A percentile compares a stretch with the other conserved stretches of the same genome.
phyloP scores from a whole-genome alignment of 441 rosid genomes.

The Corymbia calophylla region DNA sequence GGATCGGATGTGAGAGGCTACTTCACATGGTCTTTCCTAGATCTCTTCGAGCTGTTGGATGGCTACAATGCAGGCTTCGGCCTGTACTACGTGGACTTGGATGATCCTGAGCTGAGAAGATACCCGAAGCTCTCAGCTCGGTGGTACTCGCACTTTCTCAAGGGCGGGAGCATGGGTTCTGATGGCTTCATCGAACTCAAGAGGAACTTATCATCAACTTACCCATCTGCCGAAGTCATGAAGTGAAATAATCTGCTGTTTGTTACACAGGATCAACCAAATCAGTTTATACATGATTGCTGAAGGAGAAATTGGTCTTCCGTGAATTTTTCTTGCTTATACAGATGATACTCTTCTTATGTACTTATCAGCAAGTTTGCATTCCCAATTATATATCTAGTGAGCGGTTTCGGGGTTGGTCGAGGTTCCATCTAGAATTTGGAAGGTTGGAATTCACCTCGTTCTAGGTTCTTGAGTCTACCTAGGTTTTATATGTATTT shows the following conservation, averaged over 20 bases:
- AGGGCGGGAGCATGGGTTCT: background rate
- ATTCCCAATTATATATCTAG: background rate
- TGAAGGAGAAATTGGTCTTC: background rate
- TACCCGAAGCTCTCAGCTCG: conserved; percentile 6
- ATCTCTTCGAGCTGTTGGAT: conserved; percentile 1
- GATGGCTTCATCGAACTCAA: background rate
- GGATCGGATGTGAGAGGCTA: conserved; percentile 2
- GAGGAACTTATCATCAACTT: background rate
- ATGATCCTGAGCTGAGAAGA: conserved; percentile 4
- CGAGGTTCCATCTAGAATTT: background rate
- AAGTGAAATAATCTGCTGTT: background rate
- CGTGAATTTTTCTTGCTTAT: background rate
- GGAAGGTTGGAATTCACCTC: too few relatives aligned
- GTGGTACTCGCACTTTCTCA: conserved; percentile 8
- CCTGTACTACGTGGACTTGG: conserved; percentile 8
- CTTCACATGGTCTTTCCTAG: conserved; percentile 14
- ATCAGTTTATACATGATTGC: background rate
- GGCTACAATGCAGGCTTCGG: conserved; percentile 4
- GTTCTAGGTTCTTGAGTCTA: rapidly evolving
- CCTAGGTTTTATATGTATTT: background rate
- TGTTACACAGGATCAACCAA: background rate
- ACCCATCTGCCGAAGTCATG: background rate
- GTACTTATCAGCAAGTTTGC: background rate
- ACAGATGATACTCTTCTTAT: background rate
- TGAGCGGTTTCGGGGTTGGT: background rate